Evolutionary conservation across 352 stramenopile species (phyloP).

Genomic region (Globisporangium spiculum): DNA sequence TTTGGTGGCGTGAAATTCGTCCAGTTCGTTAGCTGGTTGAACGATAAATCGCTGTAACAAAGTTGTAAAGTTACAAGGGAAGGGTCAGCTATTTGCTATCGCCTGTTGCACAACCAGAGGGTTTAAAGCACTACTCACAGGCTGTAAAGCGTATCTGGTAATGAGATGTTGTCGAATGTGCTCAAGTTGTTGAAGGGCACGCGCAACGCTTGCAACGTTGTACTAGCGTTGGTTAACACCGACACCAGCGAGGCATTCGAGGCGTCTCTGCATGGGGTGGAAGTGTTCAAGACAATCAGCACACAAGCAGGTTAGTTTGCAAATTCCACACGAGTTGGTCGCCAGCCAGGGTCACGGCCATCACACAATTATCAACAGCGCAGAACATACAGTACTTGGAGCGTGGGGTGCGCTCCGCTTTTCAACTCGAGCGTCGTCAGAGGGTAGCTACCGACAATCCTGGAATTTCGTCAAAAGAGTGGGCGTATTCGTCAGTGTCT

Average conservation of each 20-base stretch:
- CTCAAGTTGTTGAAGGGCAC: slow-evolving; percentile 16
- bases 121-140: slow-evolving; percentile 2
- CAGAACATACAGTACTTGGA: slow-evolving; percentile 11
- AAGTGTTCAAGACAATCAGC: neutral
- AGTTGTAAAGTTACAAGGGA: neutral
- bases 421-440: neutral
- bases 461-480: neutral
- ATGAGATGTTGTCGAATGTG: slow-evolving; percentile 8
- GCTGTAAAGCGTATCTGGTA: slow-evolving; percentile 10
- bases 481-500: too few relatives aligned
- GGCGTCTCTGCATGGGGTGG: slow-evolving; percentile 6
- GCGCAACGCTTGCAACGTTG: slow-evolving; percentile 9
- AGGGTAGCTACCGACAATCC: slow-evolving; percentile 10
- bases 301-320: too few relatives aligned
- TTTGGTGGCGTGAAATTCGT: neutral
- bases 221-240: slow-evolving; percentile 1
- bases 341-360: neutral
- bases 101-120: neutral
- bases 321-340: too few relatives aligned
- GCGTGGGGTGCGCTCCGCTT: neutral
- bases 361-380: neutral
- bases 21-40: slow-evolving; percentile 15
- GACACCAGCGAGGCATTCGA: slow-evolving; percentile 14
- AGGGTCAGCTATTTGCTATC: neutral
- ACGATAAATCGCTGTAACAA: slow-evolving; percentile 15